Conservation (phyloP, 805 yeast species). For the Yamadazyma sp. region DNA sequence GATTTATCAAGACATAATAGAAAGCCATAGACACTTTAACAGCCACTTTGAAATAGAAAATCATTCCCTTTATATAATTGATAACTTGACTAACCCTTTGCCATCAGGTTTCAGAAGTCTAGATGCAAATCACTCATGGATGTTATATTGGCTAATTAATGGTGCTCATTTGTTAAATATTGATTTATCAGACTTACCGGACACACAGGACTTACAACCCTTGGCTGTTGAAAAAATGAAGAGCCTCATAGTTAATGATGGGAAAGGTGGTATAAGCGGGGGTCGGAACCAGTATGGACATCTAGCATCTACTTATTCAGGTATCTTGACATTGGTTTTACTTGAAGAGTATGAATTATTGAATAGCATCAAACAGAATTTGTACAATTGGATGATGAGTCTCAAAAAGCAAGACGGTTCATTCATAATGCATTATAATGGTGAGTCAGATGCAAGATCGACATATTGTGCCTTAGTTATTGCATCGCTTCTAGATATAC, state of each 20-base stretch:
- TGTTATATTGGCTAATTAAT: constrained; percentile 79
- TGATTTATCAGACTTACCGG: background rate
- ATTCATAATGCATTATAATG: constrained; percentile 68
- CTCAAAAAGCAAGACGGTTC: constrained; percentile 73
- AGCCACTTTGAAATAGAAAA: constrained; percentile 18
- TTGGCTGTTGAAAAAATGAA: constrained; percentile 19
- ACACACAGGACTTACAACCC: constrained; percentile 1
- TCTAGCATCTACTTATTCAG: constrained; percentile 81
- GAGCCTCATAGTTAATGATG: constrained; percentile 25
- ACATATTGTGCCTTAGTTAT: constrained; percentile 81
- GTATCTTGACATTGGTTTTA: constrained; percentile 57
- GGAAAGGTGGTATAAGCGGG: constrained; percentile 71
- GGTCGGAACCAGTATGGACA: constrained; percentile 82
- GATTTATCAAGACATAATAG: constrained; percentile 24
- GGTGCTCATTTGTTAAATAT: constrained; percentile 20
- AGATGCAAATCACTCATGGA: constrained; percentile 94
- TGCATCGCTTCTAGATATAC: constrained; percentile 61
- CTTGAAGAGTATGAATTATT: constrained; percentile 38
- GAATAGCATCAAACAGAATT: constrained; percentile 27
- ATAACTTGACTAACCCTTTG: constrained; percentile 35
- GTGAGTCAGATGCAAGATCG: constrained; percentile 85
- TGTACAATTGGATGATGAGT: constrained; percentile 62
- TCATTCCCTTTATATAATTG: constrained; percentile 45
- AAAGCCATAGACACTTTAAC: constrained; percentile 10
- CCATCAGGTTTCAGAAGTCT: constrained; percentile 52